phyloP scores from a whole-genome alignment of 2,329 filamentous ascomycete species.

The Trichoderma cornu-damae region DNA sequence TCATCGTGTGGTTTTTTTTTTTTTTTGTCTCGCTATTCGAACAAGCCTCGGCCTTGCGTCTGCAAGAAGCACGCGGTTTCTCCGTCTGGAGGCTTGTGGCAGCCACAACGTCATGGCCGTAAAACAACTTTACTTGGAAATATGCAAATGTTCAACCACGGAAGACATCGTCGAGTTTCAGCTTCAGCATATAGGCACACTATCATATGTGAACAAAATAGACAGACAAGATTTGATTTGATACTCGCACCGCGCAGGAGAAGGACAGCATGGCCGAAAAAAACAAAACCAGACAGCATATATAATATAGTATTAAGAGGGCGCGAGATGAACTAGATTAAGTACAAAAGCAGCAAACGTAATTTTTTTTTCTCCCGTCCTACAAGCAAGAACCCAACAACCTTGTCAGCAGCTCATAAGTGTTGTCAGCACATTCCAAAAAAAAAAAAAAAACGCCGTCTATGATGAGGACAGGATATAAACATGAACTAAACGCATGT shows the following conservation, averaged over 20 bases:
- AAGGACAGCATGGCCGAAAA: background rate
- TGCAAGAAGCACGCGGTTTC: too few relatives aligned
- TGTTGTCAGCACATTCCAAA: background rate
- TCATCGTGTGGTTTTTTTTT: too few relatives aligned
- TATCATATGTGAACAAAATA: background rate
- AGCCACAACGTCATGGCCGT: background rate
- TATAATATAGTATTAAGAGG: background rate
- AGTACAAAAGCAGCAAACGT: background rate
- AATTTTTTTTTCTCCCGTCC: background rate
- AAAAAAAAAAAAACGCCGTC: constrained; percentile 13
- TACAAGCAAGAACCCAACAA: background rate
- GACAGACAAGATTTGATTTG: background rate
- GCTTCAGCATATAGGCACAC: too few relatives aligned
- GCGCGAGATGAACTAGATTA: background rate
- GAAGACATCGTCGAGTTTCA: too few relatives aligned
- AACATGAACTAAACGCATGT: constrained; percentile 15
- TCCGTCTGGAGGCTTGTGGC: too few relatives aligned
- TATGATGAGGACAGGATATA: constrained; percentile 13
- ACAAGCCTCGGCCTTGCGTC: too few relatives aligned
- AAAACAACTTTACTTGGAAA: too few relatives aligned
- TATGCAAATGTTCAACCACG: too few relatives aligned
- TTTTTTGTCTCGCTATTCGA: too few relatives aligned
- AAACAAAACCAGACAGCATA: too few relatives aligned
- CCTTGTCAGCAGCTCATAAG: background rate
- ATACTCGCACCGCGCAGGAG: too few relatives aligned